Base-by-base conservation (phyloP, 495 filamentous ascomycete species). In the Paragyromitra xinjiangensis region DNA sequence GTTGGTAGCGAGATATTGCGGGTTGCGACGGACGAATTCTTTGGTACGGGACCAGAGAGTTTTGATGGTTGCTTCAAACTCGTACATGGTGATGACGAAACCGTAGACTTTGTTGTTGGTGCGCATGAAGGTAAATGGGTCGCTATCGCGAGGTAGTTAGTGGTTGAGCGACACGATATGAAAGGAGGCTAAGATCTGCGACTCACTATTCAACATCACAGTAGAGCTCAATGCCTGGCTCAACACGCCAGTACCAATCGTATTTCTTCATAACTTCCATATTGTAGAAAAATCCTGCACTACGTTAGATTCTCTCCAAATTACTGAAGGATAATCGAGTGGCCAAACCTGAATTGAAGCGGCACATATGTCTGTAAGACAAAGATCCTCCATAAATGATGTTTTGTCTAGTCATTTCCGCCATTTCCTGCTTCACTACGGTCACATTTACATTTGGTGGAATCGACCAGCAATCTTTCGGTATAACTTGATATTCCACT, bases 281-380 rank as follows among this genome's bases (percentile, higher is more conserved):
- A 77, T 94, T 92, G 86, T 95, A 97, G 88, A 99, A 98, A 83
- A 98, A 87, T 79, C 95, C 95, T 82, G 90, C 92, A 86, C 97
- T 97, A 93, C 94, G 98, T 69, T 95, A 91, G 67, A 34, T 11
- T 55, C 5, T 24, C 37, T 12, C 48, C 5, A 14, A 48, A 29
- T 29, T 14, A 9, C 5, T 16, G 3, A 8, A 14, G 56, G 5
- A n/a, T 12, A 11, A 45, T 26, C 3, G 42, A 55, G 59, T 22
- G 1, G 34, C 51, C 69, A 40, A 44, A 76, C 77, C 75, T 82
- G 92, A 94, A 86, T 99, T 99, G 93, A 95, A 98, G 56, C 95
- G 91, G 83, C 95, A 99, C 95, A 99, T 99, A 84, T 98, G 92
- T 84, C 98, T 93, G 85, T 99, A 99, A 70, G 94, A 97, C 62